Evolutionary conservation across 768 basidiomycete species (phyloP).

Genomic region (Leccinellum rugosiceps): DNA sequence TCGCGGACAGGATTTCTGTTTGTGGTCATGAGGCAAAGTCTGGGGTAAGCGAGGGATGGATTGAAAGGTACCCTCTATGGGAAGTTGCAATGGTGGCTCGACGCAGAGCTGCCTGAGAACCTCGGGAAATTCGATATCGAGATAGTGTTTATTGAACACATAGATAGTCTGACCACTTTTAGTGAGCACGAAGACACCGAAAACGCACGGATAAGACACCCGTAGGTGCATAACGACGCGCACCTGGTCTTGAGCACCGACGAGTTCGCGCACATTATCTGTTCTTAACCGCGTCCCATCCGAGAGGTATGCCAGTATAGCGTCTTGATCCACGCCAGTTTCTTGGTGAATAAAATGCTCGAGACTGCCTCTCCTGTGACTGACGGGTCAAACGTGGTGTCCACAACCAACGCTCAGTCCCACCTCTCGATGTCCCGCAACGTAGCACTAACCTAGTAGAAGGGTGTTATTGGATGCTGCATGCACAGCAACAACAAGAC

Average conservation of each 20-base stretch:
- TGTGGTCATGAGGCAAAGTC: not conserved
- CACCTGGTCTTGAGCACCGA: constrained; percentile 74
- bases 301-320: constrained; percentile 72
- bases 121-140: constrained; percentile 66
- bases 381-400: constrained; percentile 5
- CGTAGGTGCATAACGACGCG: constrained; percentile 9
- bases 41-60: not conserved
- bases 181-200: constrained; percentile 11
- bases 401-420: constrained; percentile 12
- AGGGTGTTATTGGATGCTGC: not conserved
- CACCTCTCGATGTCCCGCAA: constrained; percentile 79
- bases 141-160: constrained; percentile 80
- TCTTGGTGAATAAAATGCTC: constrained; percentile 71
- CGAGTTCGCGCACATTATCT: constrained; percentile 73
- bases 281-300: constrained; percentile 73
- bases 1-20: constrained; percentile 58
- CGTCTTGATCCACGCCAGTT: constrained; percentile 66
- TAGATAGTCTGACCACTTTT: constrained; percentile 55
- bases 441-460: constrained; percentile 48
- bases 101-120: constrained; percentile 62
- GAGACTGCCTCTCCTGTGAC: constrained; percentile 56
- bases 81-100: constrained; percentile 61
- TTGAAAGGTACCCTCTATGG: constrained; percentile 57
- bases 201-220: not conserved
- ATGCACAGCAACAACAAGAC: constrained; percentile 6